A percentile compares a stretch with the other conserved stretches of the same genome.
Conservation (phyloP, 768 basidiomycete species). For the Boletus fagicola region DNA sequence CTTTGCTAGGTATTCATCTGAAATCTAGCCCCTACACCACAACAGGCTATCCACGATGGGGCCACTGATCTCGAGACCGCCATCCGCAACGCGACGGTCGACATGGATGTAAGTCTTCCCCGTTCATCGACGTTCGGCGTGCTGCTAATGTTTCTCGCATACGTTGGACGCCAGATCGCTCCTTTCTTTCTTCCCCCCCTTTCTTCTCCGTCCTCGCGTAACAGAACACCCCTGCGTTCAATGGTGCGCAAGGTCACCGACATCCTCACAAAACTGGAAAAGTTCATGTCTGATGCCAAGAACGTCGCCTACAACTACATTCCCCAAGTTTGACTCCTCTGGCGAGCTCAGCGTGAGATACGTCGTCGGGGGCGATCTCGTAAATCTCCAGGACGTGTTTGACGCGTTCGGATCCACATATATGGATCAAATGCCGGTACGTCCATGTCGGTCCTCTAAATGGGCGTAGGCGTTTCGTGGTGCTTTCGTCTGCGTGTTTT, state of each 20-base stretch:
- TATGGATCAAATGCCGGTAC: neutral
- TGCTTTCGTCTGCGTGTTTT: neutral
- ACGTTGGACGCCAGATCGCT: neutral
- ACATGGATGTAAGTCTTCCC: neutral
- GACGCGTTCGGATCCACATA: neutral
- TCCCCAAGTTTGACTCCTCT: neutral
- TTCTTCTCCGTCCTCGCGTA: no score
- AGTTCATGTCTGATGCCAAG: neutral
- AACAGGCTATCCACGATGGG: neutral
- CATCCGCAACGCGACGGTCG: neutral
- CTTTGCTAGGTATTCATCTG: neutral
- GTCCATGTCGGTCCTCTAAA: neutral
- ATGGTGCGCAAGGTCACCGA: neutral
- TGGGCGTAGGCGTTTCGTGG: no score
- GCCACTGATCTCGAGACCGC: fast-evolving
- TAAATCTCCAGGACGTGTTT: neutral
- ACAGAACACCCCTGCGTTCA: conserved; percentile 1
- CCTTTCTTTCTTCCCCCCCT: neutral
- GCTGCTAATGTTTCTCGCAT: no score
- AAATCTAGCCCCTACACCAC: neutral
- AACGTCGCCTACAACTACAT: neutral
- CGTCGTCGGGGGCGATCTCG: neutral
- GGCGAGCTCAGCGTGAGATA: neutral
- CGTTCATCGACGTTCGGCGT: neutral
- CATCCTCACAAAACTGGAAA: neutral